Evolutionary conservation across 2,329 filamentous ascomycete genomes (phyloP).

Genomic region (Claviceps humidiphila): DNA sequence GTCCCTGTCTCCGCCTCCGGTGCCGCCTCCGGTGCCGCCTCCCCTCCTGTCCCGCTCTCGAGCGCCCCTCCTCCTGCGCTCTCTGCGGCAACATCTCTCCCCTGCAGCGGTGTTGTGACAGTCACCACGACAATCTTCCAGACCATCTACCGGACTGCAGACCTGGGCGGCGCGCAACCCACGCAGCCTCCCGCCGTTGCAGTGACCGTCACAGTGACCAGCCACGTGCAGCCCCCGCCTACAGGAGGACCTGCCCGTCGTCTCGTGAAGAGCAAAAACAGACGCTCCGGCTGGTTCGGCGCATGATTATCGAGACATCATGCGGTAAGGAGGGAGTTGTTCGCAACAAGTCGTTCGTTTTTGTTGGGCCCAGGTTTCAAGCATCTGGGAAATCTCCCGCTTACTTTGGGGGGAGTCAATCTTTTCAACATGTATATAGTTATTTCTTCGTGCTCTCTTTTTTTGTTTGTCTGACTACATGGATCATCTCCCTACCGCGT

Average conservation of each 20-base stretch:
- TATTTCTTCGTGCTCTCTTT: too few relatives aligned
- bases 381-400: too few relatives aligned
- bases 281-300: not conserved
- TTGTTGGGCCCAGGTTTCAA: not conserved
- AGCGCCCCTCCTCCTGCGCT: constrained; percentile 6
- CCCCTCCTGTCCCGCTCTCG: not conserved
- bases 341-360: not conserved
- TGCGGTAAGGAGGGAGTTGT: not conserved
- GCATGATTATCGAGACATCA: not conserved
- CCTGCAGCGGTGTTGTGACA: constrained; percentile 12
- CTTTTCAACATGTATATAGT: too few relatives aligned
- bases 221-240: not conserved
- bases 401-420: too few relatives aligned
- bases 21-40: not conserved
- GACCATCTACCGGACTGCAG: constrained; percentile 23
- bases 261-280: not conserved
- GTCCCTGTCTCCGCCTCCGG: not conserved
- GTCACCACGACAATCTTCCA: constrained; percentile 26
- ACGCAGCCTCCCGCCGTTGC: not conserved
- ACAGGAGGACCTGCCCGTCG: not conserved
- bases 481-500: too few relatives aligned
- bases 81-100: not conserved
- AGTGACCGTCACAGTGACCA: constrained; percentile 5
- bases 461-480: too few relatives aligned
- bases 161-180: constrained; percentile 1